Conservation (phyloP, 2,329 filamentous ascomycete species). For the Trichoderma sp. region DNA sequence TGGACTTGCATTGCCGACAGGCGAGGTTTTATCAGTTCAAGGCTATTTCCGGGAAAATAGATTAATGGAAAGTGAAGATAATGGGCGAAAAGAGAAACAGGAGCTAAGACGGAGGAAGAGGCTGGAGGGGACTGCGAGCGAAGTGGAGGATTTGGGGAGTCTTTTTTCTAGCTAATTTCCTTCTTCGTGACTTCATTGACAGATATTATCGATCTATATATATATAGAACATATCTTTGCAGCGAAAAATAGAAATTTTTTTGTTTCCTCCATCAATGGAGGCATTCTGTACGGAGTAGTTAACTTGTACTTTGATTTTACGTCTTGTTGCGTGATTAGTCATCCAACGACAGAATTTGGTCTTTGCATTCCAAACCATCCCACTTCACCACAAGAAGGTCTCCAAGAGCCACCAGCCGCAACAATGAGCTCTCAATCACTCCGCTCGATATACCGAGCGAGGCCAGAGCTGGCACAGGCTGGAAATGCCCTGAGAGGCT, state of each 20-base stretch:
- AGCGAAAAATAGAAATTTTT: too few species aligned
- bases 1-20: not conserved
- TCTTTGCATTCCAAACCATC: not conserved
- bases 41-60: not conserved
- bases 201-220: too few species aligned
- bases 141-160: not conserved
- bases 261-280: too few species aligned
- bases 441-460: slow-evolving; percentile 38
- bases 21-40: not conserved
- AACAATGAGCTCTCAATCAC: slow-evolving; percentile 38
- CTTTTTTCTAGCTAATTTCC: not conserved
- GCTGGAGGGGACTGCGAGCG: not conserved
- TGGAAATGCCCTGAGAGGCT: slow-evolving; percentile 32
- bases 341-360: slow-evolving; percentile 19
- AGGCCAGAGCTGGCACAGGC: slow-evolving; percentile 35
- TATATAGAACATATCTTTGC: too few species aligned
- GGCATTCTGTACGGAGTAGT: too few species aligned
- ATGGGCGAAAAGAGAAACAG: not conserved
- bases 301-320: too few species aligned
- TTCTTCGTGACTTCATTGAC: not conserved
- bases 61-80: not conserved
- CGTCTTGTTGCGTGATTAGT: not conserved
- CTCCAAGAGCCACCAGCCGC: slow-evolving; percentile 16
- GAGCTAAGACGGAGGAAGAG: not conserved
- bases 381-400: not conserved